Base-by-base conservation (phyloP, 2,329 filamentous ascomycete species). In the Bisporella sp. region DNA sequence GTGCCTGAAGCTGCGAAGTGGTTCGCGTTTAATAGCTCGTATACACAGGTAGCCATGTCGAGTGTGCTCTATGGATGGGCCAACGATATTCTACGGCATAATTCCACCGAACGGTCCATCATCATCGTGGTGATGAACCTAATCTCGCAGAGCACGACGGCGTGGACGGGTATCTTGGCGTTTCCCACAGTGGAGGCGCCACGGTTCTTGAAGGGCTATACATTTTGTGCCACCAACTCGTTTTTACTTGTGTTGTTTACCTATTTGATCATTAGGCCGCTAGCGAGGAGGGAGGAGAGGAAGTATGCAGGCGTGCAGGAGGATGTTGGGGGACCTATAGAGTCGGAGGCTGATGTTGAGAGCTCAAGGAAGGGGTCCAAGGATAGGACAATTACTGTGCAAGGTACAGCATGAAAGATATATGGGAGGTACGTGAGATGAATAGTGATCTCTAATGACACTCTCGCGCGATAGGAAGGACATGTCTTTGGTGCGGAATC, bases 1-100 rank as follows among this genome's bases (percentile, higher is more conserved):
- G 77, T 82, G 0, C 76, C 77, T 0, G 76, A 81, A 51, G 59
- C 69, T 0, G 74, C 76, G 0, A 66, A 72, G 12, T 81, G 76
- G 75, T 78, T 78, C 47, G 75, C 74, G 0, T 78, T 77, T 54
- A 64, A 68, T 47, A 72, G 67, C 1, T 68, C 64, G 0, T 73
- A 71, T 54, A 67, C 66, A 0, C 65, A 69, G 4, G 69, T 71
- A 6, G 70, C 73, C 0, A 71, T 75, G 66, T 72, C 69, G 1
- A 72, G 69, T 40, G 68, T 74, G 4, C 63, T 75, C 7, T 73
- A 74, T 45, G 72, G 72, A 1, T 74, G 72, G 69, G 66, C 71
- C 12, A 75, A 76, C 51, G 70, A 67, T 42, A 66, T 70, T 43
- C 58, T 74, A 6, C 65, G 66, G n/a, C 63, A 69, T 41, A 62